Evolutionary conservation across 1,284 basidiomycete species (phyloP), one percentile per base, ranked within the genome.

Genomic region (Ceratobasidium sp.): DNA sequence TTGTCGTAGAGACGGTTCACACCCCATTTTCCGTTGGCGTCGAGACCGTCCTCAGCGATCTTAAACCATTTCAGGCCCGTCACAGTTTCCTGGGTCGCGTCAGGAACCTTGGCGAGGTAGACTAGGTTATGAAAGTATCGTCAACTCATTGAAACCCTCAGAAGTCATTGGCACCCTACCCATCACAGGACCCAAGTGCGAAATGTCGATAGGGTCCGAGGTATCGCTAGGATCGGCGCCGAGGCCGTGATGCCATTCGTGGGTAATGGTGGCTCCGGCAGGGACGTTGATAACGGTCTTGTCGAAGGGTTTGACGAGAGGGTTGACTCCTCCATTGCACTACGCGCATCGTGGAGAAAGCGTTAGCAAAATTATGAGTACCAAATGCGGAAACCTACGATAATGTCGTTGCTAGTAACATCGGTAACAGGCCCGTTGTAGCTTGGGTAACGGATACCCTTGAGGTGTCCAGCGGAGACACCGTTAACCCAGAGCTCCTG

Each of bases 21-120:
- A 40, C 38, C 38, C 38, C 38, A 40, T n/a, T 34, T 4, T 5
- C 27, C 27, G 20, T 54, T 12, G 12, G 20, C 27, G 43, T 35
- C 58, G 27, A 25, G 2, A 17, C 10, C 5, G 31, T n/a, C 17
- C 22, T 27, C 5, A 2, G 29, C 57, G 15, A 65, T 56, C 62
- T 70, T 70, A 45, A 68, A 67, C 69, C 69, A 70, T 12, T 56
- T 43, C 45, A 70, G 42, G 2, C 69, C 69, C 32, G 69, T 70
- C 15, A 67, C 38, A 12, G 57, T 57, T 31, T 40, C 53, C 22
- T 42, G 45, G 25, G 62, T 67, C 17, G 64, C 69, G 35, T 70
- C 54, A 54, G 31, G 31, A 8, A 70, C 69, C 53, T 56, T 57
- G 2, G 60, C 69, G 10, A 72, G 29, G 32, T 72, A 72, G 49